phyloP scores from a whole-genome alignment of 2,329 filamentous ascomycete species.

The Teratosphaeria viscida region DNA sequence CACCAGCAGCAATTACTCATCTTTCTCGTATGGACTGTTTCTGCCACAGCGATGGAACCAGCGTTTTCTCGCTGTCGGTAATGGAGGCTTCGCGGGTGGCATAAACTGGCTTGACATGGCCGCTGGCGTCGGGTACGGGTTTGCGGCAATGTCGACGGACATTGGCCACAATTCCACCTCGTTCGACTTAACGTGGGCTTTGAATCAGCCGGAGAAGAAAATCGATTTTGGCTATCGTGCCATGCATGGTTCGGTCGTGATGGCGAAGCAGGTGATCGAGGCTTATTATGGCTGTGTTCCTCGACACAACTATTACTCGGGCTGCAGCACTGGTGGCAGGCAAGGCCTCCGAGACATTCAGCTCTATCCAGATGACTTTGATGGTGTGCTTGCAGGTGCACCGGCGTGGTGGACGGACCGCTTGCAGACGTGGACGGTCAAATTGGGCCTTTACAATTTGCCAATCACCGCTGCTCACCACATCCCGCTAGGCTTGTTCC shows the following conservation, averaged over 20 bases:
- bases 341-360: conserved; percentile 48
- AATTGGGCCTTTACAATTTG: conserved; percentile 39
- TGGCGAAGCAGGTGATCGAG: conserved; percentile 39
- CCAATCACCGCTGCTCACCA: conserved; percentile 36
- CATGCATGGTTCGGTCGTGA: conserved; percentile 40
- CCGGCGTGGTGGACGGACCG: conserved; percentile 43
- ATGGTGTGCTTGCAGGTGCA: conserved; percentile 45
- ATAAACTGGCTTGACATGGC: conserved; percentile 42
- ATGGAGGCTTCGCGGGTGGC: conserved; percentile 38
- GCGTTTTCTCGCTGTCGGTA: conserved; percentile 31
- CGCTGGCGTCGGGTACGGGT: conserved; percentile 29
- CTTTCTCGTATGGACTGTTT: conserved; percentile 24
- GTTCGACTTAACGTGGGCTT: conserved; percentile 28
- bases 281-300: conserved; percentile 38
- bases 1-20: conserved; percentile 17
- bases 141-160: conserved; percentile 35
- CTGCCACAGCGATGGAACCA: conserved; percentile 23
- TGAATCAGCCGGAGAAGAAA: conserved; percentile 26
- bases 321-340: conserved; percentile 50
- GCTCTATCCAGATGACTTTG: conserved; percentile 46
- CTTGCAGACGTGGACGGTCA: conserved; percentile 36
- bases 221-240: conserved; percentile 32
- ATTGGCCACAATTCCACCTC: conserved; percentile 34
- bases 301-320: conserved; percentile 44
- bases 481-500: conserved; percentile 35